These are phyloP conservation scores for Pittosporum tobira DNA, from an alignment of 129 eudicot genomes.

Conservation along the genomic window DNA sequence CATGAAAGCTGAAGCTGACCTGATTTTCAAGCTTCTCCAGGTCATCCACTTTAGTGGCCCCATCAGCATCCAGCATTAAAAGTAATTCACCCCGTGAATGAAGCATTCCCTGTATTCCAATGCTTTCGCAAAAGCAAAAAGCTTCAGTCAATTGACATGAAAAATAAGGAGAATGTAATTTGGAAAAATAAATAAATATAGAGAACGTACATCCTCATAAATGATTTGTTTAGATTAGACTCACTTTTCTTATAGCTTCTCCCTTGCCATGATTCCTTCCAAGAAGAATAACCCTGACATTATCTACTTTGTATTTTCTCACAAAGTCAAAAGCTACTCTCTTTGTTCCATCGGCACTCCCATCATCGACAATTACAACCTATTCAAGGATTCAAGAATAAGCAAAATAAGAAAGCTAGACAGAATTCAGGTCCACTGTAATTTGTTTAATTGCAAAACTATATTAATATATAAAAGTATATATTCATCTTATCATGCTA, in stretches of 20 bases:
- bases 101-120: constrained; percentile 97
- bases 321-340: constrained; percentile 15
- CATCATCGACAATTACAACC: constrained; percentile 9
- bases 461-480: no score
- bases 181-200: no score
- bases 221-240: constrained; percentile 28
- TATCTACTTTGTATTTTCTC: constrained; percentile 14
- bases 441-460: no score
- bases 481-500: no score
- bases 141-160: constrained; percentile 44
- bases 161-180: background rate
- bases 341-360: constrained; percentile 6
- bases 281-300: constrained; percentile 84
- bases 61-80: constrained; percentile 97
- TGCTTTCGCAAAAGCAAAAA: constrained; percentile 88
- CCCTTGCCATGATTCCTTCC: constrained; percentile 96
- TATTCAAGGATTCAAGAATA: background rate
- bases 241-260: constrained; percentile 99
- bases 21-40: constrained; percentile 91
- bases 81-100: constrained; percentile 29
- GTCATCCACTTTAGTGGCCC: constrained; percentile 93
- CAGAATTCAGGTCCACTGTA: background rate
- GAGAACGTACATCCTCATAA: no score
- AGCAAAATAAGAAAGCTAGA: background rate
- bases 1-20: constrained; percentile 32